These are phyloP conservation scores for Mycena polygramma DNA, from an alignment of 768 basidiomycete species.

Conservation along the genomic window DNA sequence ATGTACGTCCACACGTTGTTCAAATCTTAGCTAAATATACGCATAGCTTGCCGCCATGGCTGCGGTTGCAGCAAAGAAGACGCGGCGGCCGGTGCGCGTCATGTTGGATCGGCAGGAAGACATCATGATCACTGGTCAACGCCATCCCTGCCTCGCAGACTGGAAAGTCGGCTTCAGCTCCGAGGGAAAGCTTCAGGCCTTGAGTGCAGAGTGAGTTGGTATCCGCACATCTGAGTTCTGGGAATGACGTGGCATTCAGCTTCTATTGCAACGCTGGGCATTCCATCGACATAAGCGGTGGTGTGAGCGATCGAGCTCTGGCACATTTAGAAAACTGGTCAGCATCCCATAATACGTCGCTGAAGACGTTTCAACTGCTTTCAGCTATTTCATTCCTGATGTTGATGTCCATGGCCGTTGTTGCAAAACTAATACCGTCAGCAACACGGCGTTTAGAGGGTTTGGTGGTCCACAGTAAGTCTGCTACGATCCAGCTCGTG, in stretches of 20 bases:
- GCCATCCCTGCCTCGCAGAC: conserved; percentile 36
- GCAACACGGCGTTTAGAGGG: conserved; percentile 18
- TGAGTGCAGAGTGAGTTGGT: conserved; percentile 31
- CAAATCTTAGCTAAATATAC: neutral
- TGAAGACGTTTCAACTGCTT: neutral
- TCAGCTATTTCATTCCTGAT: conserved; percentile 36
- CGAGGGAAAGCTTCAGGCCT: conserved; percentile 35
- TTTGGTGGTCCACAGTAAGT: conserved; percentile 39
- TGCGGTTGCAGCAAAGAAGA: conserved; percentile 39
- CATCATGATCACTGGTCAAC: conserved; percentile 39
- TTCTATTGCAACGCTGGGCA: conserved; percentile 38
- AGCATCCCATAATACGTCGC: neutral
- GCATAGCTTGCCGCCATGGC: conserved; percentile 34
- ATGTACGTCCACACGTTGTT: conserved; percentile 24
- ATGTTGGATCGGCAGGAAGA: conserved; percentile 39
- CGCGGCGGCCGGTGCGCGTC: conserved; percentile 34
- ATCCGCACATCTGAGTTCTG: neutral
- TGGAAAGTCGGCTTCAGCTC: conserved; percentile 39
- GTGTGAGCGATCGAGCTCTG: conserved; percentile 36
- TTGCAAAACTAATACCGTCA: conserved; percentile 39
- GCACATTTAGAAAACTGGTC: conserved; percentile 38
- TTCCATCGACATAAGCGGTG: conserved; percentile 38
- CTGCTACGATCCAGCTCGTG: neutral
- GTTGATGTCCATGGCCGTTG: conserved; percentile 36
- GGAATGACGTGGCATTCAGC: conserved; percentile 1